A percentile compares a stretch with the other conserved stretches of the same genome.
These are phyloP conservation scores for Thelephora aurantiotincta DNA, from an alignment of 768 basidiomycete species.

Conservation along the genomic window DNA sequence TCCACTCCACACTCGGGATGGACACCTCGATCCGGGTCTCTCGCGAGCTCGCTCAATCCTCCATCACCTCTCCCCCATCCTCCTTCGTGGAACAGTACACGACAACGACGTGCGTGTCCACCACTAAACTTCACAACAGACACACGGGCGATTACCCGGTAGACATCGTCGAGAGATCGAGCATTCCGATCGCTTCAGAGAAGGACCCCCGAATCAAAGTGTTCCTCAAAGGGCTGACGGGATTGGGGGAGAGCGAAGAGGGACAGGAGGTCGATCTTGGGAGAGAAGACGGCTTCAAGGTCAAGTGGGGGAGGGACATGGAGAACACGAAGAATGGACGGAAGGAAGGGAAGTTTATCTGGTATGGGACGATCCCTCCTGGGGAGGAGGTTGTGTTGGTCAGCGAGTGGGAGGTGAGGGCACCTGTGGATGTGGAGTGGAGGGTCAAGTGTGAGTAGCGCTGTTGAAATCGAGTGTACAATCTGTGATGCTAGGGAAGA, in stretches of 20 bases:
- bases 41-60: conserved; percentile 27
- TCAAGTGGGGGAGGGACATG: conserved; percentile 11
- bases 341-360: conserved; percentile 45
- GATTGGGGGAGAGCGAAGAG: conserved; percentile 30
- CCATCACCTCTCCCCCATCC: conserved; percentile 22
- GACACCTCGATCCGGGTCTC: conserved; percentile 17
- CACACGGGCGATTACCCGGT: conserved; percentile 29
- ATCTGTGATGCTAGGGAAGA: too few species aligned
- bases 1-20: conserved; percentile 38
- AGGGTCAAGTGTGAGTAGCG: not conserved
- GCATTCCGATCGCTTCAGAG: conserved; percentile 20
- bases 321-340: conserved; percentile 32
- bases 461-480: too few species aligned
- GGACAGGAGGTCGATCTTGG: conserved; percentile 19
- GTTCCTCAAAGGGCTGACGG: conserved; percentile 30
- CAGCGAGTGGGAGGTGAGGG: conserved; percentile 35
- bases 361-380: conserved; percentile 29
- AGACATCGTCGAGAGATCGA: conserved; percentile 21
- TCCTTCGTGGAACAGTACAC: conserved; percentile 29
- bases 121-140: conserved; percentile 30
- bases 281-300: not conserved
- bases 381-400: conserved; percentile 22
- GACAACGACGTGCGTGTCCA: conserved; percentile 25
- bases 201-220: conserved; percentile 26
- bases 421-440: conserved; percentile 19